Evolutionary conservation across 75 land plant genomes (phyloP), one percentile per base, ranked within the genome.

Genomic region (Chamaecyparis obtusa): DNA sequence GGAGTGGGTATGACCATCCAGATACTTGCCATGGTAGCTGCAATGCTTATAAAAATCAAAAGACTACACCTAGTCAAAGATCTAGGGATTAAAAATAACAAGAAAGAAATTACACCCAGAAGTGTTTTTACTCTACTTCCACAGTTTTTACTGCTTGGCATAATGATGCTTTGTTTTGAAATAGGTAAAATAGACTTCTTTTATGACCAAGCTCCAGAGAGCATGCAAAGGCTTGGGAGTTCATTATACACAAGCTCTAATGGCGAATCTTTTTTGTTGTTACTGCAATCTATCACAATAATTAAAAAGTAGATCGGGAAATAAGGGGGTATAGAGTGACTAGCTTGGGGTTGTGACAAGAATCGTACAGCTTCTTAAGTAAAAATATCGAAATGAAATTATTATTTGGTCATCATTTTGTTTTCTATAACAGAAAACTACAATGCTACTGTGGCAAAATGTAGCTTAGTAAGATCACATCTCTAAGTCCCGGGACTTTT

Each of bases 181-280:
- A 92, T 96, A 8, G 96, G 92, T 1, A 88, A 92, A 90, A 76
- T 93, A 1, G 97, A 96, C 81, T 94, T 94, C 72, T 96, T 96
- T 86, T 94, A 96, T 56, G 96, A 96, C 49, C 97, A 96, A 57
- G 96, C 94, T 3, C 97, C 96, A 4, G 92, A 93, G 36, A 90
- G 89, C 85, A 93, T 94, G 94, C 91, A 93, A 85, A 93, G 94
- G 83, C 85, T 86, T 83, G 89, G 93, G n/a, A 91, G 94, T 80
- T 90, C 95, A 3, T 90, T 91, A 74, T 88, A 85, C 17, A 86
- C 87, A 24, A 90, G 91, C 16, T 88, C 56, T 21, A 64, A 88
- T 13, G 97, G 95, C 19, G n/a, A n/a, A n/a, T n/a, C n/a, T n/a
- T n/a, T n/a, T n/a, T n/a, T n/a, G n/a, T n/a, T n/a, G n/a, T n/a